phyloP scores from a whole-genome alignment of 139 green algal genomes.

The Raphidocelis subcapitata region DNA sequence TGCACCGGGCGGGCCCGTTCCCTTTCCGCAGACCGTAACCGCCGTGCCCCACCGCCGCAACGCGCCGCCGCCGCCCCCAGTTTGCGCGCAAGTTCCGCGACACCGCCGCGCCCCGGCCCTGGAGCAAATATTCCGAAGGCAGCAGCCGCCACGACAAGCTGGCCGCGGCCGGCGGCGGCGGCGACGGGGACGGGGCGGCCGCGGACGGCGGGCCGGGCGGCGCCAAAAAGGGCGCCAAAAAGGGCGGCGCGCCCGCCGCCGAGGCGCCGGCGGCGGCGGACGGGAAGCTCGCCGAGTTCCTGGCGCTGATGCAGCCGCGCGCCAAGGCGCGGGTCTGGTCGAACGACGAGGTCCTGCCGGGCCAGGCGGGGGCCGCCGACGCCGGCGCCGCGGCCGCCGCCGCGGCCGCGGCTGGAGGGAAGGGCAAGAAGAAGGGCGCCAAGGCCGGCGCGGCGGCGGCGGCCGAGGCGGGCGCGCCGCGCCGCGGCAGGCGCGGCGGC shows the following conservation, averaged over 20 bases:
- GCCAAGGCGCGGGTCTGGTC: constrained; percentile 76
- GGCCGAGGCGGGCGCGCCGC: neutral
- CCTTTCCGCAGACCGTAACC: neutral
- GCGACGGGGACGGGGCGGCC: constrained; percentile 16
- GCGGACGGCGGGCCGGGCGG: neutral
- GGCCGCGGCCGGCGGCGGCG: neutral
- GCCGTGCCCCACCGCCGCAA: neutral
- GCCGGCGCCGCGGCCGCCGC: neutral
- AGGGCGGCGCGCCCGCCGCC: neutral
- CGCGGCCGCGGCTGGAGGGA: neutral
- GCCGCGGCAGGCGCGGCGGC: no score
- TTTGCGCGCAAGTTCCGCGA: constrained; percentile 67
- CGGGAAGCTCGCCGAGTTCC: constrained; percentile 87
- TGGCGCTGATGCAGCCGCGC: constrained; percentile 87
- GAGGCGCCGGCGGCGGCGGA: constrained; percentile 48
- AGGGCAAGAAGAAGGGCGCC: neutral
- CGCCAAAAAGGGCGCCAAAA: constrained; percentile 22
- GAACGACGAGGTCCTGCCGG: constrained; percentile 75
- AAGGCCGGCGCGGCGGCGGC: neutral
- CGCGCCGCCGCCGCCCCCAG: constrained; percentile 30
- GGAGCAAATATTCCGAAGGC: constrained; percentile 88
- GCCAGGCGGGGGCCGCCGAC: neutral
- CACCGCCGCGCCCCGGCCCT: constrained; percentile 60
- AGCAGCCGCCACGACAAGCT: constrained; percentile 37
- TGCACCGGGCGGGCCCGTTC: neutral